Base-by-base conservation (phyloP, 1,284 basidiomycete species). In the Paramarasmius palmivorus region DNA sequence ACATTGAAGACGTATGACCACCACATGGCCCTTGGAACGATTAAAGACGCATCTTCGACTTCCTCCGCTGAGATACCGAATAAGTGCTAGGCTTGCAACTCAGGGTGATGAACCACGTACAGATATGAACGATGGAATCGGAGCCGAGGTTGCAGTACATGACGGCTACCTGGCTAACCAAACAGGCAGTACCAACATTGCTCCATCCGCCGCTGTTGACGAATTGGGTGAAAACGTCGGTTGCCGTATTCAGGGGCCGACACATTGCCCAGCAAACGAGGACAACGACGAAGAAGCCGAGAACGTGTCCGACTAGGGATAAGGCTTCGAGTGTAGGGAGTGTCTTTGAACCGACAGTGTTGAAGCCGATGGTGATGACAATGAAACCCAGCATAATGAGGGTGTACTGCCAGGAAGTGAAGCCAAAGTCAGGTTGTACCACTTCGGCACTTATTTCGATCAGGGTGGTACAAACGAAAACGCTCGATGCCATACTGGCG, bases 41-140 rank as follows among this genome's bases (percentile, higher is more conserved):
- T 44, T 20, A 44, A 26, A 20, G 41, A 44, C 20, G 41, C 41
- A 20, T 44, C 41, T 44, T 44, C 41, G 41, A 44, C 41, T 23
- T 44, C 41, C 20, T 44, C 41, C 26, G 41, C 20, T 20, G 23
- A 14, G 20, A 23, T 14, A 23, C 14, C 41, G 41, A 44, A 12
- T 26, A 19, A 26, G 7, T 12, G 15, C n/a, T n/a, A n/a, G n/a
- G n/a, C n/a, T n/a, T n/a, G n/a, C n/a, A n/a, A n/a, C n/a, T n/a
- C n/a, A n/a, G n/a, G n/a, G n/a, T n/a, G 7, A 19, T 12, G 14
- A 14, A 20, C 14, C 41, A 44, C 41, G 41, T 23, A 44, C 41
- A 44, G 41, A 44, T 32, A 32, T 32, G 29, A 12, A 32, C 29
- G 29, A 32, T 12, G 29, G 7, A 6, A 23, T 44, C 41, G 3